These are phyloP conservation scores for Dryadomyces quercivorus DNA, from an alignment of 2,329 filamentous ascomycete genomes.

Conservation along the genomic window DNA sequence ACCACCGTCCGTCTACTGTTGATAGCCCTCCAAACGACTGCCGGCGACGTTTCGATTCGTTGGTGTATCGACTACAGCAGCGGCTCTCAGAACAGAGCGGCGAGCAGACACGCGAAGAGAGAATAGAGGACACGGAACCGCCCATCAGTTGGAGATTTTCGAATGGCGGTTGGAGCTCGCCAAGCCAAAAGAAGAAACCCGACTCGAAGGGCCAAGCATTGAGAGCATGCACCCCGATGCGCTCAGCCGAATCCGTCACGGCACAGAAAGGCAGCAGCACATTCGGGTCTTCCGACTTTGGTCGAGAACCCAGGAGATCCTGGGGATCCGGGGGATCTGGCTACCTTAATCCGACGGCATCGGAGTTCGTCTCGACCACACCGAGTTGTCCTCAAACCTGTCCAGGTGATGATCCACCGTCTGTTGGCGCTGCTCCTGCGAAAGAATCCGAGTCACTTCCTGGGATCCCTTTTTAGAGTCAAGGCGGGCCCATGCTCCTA, in stretches of 20 bases:
- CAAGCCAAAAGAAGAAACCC: not conserved
- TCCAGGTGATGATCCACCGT: not conserved
- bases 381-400: not conserved
- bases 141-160: no score
- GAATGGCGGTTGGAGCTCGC: no score
- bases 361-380: not conserved
- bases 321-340: not conserved
- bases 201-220: not conserved
- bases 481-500: not conserved
- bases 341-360: conserved; percentile 2
- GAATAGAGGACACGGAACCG: not conserved
- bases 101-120: not conserved
- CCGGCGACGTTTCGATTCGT: conserved; percentile 7
- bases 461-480: not conserved
- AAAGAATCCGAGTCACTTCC: not conserved
- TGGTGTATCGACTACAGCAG: conserved; percentile 8
- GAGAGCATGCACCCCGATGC: not conserved
- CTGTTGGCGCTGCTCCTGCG: not conserved
- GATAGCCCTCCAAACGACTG: not conserved
- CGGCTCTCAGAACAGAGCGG: conserved; percentile 2
- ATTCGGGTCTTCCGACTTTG: not conserved
- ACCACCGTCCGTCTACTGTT: no score
- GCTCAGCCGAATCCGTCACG: not conserved
- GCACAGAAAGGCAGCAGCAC: not conserved
- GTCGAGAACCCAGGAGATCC: not conserved